phyloP scores from a whole-genome alignment of 1,284 basidiomycete species.

The Calocybe gambosa region DNA sequence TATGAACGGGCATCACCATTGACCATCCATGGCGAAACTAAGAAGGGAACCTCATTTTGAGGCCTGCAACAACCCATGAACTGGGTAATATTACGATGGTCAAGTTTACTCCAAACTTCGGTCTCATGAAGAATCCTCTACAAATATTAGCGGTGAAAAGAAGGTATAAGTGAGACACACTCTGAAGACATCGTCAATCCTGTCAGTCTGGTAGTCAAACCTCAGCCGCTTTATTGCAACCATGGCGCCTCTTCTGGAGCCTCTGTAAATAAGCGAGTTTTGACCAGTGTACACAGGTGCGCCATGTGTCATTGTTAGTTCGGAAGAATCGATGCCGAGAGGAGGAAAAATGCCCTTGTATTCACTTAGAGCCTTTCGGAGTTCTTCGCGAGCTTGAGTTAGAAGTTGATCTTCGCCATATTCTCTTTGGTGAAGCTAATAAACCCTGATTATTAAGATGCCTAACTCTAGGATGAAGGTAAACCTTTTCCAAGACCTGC shows the following conservation, averaged over 20 bases:
- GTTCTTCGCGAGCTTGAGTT: background rate
- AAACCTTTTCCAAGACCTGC: background rate
- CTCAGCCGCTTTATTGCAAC: slow-evolving; percentile 3
- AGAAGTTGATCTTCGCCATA: background rate
- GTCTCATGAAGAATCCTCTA: background rate
- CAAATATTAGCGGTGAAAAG: background rate
- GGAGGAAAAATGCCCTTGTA: slow-evolving; percentile 1
- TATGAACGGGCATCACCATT: background rate
- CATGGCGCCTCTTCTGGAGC: background rate
- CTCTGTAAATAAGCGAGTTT: background rate
- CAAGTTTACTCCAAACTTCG: background rate
- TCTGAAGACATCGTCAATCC: background rate
- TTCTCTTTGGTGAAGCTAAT: background rate
- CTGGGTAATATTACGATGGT: background rate
- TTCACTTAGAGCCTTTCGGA: background rate
- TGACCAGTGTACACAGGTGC: background rate
- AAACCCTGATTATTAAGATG: background rate
- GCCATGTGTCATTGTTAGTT: background rate
- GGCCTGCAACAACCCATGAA: slow-evolving; percentile 1
- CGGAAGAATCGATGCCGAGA: slow-evolving; percentile 1
- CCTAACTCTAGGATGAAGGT: background rate
- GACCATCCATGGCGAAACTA: slow-evolving; percentile 2
- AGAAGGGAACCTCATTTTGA: background rate
- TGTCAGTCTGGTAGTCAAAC: background rate
- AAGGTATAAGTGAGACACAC: background rate